Base-by-base conservation (phyloP, 768 basidiomycete genomes). In the Terana coerulea region DNA sequence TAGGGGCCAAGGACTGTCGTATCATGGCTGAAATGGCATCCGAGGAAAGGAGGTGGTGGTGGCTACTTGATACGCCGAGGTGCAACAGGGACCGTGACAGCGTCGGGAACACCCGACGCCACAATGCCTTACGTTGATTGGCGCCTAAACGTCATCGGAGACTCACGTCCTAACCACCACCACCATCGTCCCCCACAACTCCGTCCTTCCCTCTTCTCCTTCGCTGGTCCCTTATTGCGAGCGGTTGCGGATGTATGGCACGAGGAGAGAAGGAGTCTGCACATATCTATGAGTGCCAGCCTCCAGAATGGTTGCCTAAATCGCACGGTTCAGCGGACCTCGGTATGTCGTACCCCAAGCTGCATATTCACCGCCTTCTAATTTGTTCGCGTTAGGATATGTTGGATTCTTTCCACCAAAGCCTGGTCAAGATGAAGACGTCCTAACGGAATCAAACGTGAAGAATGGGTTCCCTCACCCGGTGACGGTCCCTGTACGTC, bases 351-450 rank as follows among this genome's bases (percentile, higher is more conserved):
- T 30, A 30, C 17, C 4, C 29, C 14, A 19, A 11, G 1, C 12
- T 25, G 21, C 21, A n/a, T 43, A 39, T 39, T 46, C 35, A 29
- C 24, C 22, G 39, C 35, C 31, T 24, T n/a, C 26, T 10, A n/a
- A 15, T 7, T 37, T 9, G 36, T 45, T 19, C 14, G 26, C 56
- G 50, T 2, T 49, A 92, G 90, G 90, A 15, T 90, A 86, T 64
- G 72, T 77, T 49, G 87, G 88, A 10, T 91, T 87, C 59, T 75
- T 83, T 62, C 91, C 91, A 37, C 88, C 91, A 5, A 76, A 78
- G 34, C 79, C 84, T 15, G 77, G 80, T 5, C 86, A 90, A 63
- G 83, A 86, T 49, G 90, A 92, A 64, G 89, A 91, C 59, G 61
- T 79, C 1, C 69, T 93, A 36, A 82, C 86, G 0, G 78, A 82